Conservation (phyloP, 2,329 filamentous ascomycete genomes). For the Arthrobotrys pseudoclavata region DNA sequence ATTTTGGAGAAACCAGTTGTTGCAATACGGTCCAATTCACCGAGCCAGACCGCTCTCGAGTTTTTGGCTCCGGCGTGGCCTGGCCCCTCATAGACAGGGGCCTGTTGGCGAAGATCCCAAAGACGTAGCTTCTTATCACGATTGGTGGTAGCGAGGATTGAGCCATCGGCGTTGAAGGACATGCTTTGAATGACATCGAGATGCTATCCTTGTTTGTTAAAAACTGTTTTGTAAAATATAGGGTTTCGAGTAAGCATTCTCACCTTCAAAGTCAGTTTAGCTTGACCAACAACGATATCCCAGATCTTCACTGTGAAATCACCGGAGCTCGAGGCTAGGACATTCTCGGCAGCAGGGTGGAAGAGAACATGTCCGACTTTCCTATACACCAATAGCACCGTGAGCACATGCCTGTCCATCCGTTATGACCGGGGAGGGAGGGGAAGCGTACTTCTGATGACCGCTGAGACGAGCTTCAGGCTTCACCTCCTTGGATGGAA, state of each 20-base stretch:
- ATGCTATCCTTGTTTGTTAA: slow-evolving; percentile 70
- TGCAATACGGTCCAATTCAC: slow-evolving; percentile 87
- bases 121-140: slow-evolving; percentile 98
- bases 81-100: slow-evolving; percentile 82
- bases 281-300: slow-evolving; percentile 85
- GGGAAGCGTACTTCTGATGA: slow-evolving; percentile 79
- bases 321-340: slow-evolving; percentile 93
- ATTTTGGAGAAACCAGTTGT: slow-evolving; percentile 98
- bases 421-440: not conserved
- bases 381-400: slow-evolving; percentile 69
- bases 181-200: slow-evolving; percentile 93
- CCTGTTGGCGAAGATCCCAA: slow-evolving; percentile 97
- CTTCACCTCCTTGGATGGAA: slow-evolving; percentile 83
- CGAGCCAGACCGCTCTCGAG: slow-evolving; percentile 96
- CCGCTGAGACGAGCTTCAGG: slow-evolving; percentile 86
- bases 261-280: slow-evolving; percentile 77
- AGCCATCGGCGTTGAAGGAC: slow-evolving; percentile 93
- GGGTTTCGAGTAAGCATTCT: not conserved
- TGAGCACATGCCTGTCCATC: slow-evolving; percentile 9
- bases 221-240: not conserved
- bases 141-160: slow-evolving; percentile 89
- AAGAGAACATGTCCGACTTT: slow-evolving; percentile 99
- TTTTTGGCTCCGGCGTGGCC: slow-evolving; percentile 97
- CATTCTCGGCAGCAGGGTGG: slow-evolving; percentile 94
- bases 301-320: slow-evolving; percentile 96